Percentiles rank a stretch among this genome's conserved stretches.
Conservation (phyloP, 2,329 filamentous ascomycete genomes). For the Clonostachys sp. region DNA sequence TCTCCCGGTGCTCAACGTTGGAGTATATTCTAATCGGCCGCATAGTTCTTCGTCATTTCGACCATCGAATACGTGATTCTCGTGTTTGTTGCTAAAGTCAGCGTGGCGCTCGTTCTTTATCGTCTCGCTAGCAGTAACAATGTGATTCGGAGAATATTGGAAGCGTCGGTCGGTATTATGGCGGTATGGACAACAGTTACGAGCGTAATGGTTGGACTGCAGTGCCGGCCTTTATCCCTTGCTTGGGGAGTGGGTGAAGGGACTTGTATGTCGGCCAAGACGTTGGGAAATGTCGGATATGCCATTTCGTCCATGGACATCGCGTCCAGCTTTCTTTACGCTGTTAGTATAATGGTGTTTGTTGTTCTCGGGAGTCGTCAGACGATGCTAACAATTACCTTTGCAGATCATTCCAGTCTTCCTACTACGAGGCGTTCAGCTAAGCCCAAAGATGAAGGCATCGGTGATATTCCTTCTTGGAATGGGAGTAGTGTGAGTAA, state of each 20-base stretch:
- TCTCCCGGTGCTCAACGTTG: too few species aligned
- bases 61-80: too few species aligned
- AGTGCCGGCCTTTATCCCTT: neutral
- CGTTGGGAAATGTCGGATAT: slow-evolving; percentile 1
- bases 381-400: too few species aligned
- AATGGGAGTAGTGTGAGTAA: too few species aligned
- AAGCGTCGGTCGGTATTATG: neutral
- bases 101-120: neutral
- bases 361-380: too few species aligned
- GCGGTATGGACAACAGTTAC: neutral
- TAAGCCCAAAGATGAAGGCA: too few species aligned
- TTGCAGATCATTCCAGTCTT: too few species aligned
- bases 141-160: neutral
- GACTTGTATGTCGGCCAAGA: neutral
- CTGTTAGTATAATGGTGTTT: neutral
- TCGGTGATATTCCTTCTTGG: too few species aligned
- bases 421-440: too few species aligned
- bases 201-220: neutral
- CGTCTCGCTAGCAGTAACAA: neutral
- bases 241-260: slow-evolving; percentile 3
- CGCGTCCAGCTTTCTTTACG: neutral
- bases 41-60: too few species aligned
- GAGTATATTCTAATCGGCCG: too few species aligned
- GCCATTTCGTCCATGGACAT: slow-evolving; percentile 1
- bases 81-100: neutral